phyloP scores from a whole-genome alignment of 1,284 basidiomycete genomes.

The Cutaneotrichosporon sp. region DNA sequence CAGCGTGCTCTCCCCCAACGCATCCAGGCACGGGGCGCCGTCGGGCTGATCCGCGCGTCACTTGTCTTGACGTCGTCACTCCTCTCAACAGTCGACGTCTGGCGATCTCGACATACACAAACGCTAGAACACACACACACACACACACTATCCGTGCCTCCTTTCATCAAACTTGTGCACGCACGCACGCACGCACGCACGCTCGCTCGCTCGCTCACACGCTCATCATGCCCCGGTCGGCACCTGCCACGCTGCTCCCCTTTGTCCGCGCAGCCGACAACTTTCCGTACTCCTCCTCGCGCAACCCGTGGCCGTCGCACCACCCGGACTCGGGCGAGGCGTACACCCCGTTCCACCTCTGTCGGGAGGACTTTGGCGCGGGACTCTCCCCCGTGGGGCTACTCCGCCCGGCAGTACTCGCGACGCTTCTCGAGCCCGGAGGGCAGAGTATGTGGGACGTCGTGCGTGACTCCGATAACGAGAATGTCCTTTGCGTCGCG shows the following conservation, averaged over 20 bases:
- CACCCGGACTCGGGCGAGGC: conserved; percentile 10
- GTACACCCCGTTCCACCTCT: conserved; percentile 18
- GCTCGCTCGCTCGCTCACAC: too few relatives aligned
- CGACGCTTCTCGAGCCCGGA: conserved; percentile 3
- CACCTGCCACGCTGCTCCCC: conserved; percentile 52
- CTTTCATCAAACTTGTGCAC: too few relatives aligned
- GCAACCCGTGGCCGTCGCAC: conserved; percentile 12
- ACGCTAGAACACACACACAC: too few relatives aligned
- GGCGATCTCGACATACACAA: too few relatives aligned
- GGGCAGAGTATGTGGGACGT: not conserved
- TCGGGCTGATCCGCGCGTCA: too few relatives aligned
- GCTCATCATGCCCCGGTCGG: too few relatives aligned
- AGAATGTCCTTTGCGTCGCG: conserved; percentile 22
- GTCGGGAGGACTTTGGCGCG: not conserved
- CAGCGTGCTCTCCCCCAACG: too few relatives aligned
- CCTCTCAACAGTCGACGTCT: too few relatives aligned
- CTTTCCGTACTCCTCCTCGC: conserved; percentile 42
- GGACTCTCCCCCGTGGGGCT: conserved; percentile 16
- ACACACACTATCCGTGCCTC: too few relatives aligned
- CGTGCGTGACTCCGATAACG: not conserved
- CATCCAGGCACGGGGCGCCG: too few relatives aligned
- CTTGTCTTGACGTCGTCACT: too few relatives aligned
- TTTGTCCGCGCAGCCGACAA: conserved; percentile 63
- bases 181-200: too few relatives aligned
- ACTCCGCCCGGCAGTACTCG: conserved; percentile 12